Base-by-base conservation (phyloP, 495 filamentous ascomycete species). In the Annulohypoxylon nitens region DNA sequence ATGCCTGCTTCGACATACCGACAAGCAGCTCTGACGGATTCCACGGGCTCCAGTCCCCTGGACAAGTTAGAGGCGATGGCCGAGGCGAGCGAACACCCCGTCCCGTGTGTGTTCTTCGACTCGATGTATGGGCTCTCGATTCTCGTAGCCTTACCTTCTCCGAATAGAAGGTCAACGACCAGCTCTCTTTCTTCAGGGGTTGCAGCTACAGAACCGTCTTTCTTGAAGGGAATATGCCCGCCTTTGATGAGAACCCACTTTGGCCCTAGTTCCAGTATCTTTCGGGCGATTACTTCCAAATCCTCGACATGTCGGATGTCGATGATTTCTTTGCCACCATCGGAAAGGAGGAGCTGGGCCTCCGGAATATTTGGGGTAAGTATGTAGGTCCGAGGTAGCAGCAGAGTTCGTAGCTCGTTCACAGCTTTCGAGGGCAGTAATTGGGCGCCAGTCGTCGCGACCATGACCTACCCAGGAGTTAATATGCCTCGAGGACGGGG, bases 301-400 rank as follows among this genome's bases (percentile, higher is more conserved):
- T 90, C 91, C 10, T 86, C 81, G 2, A 92, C 75, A 43, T 83
- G 84, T 3, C 85, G 76, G 2, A 90, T 85, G 3, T 90, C 85
- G 3, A 81, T 54, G 10, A 80, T 75, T 12, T 81, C 76, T n/a
- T 80, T 39, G 0, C 89, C 88, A 9, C 88, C 80, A 64, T 91
- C 83, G 55, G 88, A 81, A 14, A 97, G 81, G 1, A 99, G 83
- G 2, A 93, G 83, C 47, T 86, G 85, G 2, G 95, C 96, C 82
- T 99, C 96, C 4, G 95, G 94, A 20, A 97, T 87, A 75, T 99
- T 99, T 3, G 96, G 95, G 0, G 96, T 99, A 25, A 97, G 80
- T 55, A 99, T 82, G 1, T 90, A 95, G 0, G 94, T 88, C 53
- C 89, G 76, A 2, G 93, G 92, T n/a, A 98, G 87, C 12, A 98